Evolutionary conservation across 2,329 filamentous ascomycete genomes (phyloP), one percentile per base, ranked within the genome.

Genomic region (Colletotrichum viniferum): DNA sequence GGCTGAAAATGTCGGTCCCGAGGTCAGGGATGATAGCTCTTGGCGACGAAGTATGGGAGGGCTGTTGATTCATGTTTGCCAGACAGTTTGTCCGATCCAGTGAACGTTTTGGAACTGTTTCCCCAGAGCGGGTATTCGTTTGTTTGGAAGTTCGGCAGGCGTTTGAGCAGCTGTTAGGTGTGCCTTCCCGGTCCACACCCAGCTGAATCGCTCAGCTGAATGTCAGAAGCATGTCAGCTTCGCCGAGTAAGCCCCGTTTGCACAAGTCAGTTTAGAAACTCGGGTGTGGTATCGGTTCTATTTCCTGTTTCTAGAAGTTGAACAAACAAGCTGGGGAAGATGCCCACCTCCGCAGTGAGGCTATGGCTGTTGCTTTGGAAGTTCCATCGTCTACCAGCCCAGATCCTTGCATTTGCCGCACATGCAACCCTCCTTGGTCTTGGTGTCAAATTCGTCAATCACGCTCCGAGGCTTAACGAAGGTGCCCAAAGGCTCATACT

Each of bases 401-500:
- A 63, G 34, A 34, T 63, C 61, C 24, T 63, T 63, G 34, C 61
- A 63, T 21, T 63, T 63, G n/a, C 61, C 61, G 34, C 61, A 63
- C 32, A 63, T 26, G 34, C 58, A 55, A 24, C 58, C n/a, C 8
- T 55, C 5, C 8, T 28, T 26, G 2, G 24, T 12, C 26, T 52
- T 24, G 14, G n/a, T 32, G 65, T 81, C 63, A 38, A 79, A 90
- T 81, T 90, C 89, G 58, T 90, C 87, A 80, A 91, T 89, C 0
- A 91, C 88, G 76, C 89, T 90, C 38, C 62, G 79, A 0, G 89
- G 89, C 79, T 87, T 88, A 12, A 84, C 82, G 76, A 88, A 90
- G 38, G 80, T 86, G 2, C 88, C 88, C 5, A 90, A 73, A 0
- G 89, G 85, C 68, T 85, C 82, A 77, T 89, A 90, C 74, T 85